Percentiles rank a stretch among this genome's conserved stretches.
Evolutionary conservation across 2,329 filamentous ascomycete genomes (phyloP).

Genomic region (Tothia fuscella): DNA sequence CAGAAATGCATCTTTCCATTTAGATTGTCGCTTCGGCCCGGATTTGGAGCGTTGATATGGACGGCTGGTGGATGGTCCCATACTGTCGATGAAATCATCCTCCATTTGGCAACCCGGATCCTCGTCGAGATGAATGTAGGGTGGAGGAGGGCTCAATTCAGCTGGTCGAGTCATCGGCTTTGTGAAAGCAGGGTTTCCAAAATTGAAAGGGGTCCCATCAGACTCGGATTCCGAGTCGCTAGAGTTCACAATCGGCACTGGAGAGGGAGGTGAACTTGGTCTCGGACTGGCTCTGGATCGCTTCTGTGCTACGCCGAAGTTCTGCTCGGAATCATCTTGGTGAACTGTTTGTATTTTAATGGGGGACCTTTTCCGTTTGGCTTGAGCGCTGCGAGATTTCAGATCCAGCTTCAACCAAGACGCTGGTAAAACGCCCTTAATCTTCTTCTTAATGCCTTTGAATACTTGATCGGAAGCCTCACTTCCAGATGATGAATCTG

Average conservation of each 20-base stretch:
- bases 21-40: slow-evolving; percentile 24
- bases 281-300: not conserved
- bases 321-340: not conserved
- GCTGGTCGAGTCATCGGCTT: not conserved
- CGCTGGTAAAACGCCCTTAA: slow-evolving; percentile 37
- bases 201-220: not conserved
- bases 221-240: slow-evolving; percentile 4
- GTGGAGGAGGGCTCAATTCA: not conserved
- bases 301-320: slow-evolving; percentile 7
- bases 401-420: slow-evolving; percentile 38
- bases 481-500: slow-evolving; percentile 2
- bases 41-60: slow-evolving; percentile 12
- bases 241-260: not conserved
- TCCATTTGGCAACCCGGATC: slow-evolving; percentile 24
- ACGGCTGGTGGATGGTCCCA: slow-evolving; percentile 20
- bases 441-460: slow-evolving; percentile 17
- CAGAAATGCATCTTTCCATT: slow-evolving; percentile 24
- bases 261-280: not conserved
- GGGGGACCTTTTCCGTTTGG: slow-evolving; percentile 9
- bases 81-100: slow-evolving; percentile 32
- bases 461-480: slow-evolving; percentile 4
- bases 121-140: not conserved
- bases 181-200: not conserved
- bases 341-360: not conserved
- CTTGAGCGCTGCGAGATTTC: slow-evolving; percentile 19